Percentiles rank a stretch among this genome's conserved stretches.
phyloP scores from a whole-genome alignment of 2,329 filamentous ascomycete genomes.

The Epichloe elymi region DNA sequence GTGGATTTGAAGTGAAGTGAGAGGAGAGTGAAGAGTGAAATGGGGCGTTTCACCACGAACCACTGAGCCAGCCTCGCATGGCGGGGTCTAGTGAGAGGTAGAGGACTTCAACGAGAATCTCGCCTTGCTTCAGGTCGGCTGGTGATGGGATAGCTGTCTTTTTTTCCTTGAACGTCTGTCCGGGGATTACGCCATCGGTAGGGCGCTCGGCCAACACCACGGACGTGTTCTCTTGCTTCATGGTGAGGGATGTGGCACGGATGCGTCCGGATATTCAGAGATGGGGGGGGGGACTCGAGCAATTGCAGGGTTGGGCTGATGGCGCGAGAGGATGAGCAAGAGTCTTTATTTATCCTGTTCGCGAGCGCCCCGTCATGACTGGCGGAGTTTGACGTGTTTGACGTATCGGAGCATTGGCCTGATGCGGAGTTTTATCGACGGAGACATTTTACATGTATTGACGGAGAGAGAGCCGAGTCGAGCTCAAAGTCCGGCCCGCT shows the following conservation, averaged over 20 bases:
- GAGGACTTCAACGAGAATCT: constrained; percentile 46
- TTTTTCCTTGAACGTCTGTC: constrained; percentile 47
- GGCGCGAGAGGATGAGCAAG: background rate
- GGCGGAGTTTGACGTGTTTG: background rate
- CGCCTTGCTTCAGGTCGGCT: constrained; percentile 45
- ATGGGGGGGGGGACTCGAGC: background rate
- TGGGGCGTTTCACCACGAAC: constrained; percentile 18
- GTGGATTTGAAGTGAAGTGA: background rate
- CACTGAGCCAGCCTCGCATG: constrained; percentile 62
- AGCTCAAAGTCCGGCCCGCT: too few relatives aligned
- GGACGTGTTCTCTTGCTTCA: constrained; percentile 32
- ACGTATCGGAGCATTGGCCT: too few relatives aligned
- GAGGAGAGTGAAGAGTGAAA: too few relatives aligned
- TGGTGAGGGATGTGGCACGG: constrained; percentile 12
- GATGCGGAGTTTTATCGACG: too few relatives aligned
- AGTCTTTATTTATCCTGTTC: background rate
- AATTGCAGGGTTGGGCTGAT: background rate
- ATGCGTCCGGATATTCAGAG: background rate
- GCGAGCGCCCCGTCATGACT: background rate
- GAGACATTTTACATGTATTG: too few relatives aligned
- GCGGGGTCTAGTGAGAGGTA: constrained; percentile 62
- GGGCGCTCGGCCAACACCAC: constrained; percentile 54
- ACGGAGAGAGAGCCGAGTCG: too few relatives aligned
- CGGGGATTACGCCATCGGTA: constrained; percentile 44
- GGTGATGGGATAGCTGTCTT: constrained; percentile 36